These are phyloP conservation scores for Ramaria sp. DNA, from an alignment of 768 basidiomycete species.

Conservation along the genomic window DNA sequence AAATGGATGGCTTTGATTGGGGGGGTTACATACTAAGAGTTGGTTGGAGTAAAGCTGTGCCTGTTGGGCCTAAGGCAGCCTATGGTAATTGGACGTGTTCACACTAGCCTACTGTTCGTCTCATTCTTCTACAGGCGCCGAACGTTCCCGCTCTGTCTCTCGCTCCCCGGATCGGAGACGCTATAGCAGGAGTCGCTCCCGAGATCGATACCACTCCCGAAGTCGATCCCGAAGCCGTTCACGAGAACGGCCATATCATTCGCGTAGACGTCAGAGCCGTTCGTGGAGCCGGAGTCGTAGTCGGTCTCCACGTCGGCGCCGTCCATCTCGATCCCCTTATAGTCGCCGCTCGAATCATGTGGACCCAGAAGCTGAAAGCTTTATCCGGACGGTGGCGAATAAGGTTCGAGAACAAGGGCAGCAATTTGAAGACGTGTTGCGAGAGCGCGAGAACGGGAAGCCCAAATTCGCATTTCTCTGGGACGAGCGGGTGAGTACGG, in stretches of 20 bases:
- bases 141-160: slow-evolving; percentile 25
- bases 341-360: slow-evolving; percentile 37
- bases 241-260: slow-evolving; percentile 15
- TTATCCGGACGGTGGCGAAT: slow-evolving; percentile 78
- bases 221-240: slow-evolving; percentile 46
- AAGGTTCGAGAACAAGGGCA: slow-evolving; percentile 75
- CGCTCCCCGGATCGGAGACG: slow-evolving; percentile 23
- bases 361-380: slow-evolving; percentile 67
- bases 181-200: slow-evolving; percentile 20
- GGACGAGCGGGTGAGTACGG: slow-evolving; percentile 28
- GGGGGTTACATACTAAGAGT: slow-evolving; percentile 79
- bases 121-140: slow-evolving; percentile 22
- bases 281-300: slow-evolving; percentile 11
- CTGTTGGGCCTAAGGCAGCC: slow-evolving; percentile 60
- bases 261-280: slow-evolving; percentile 25
- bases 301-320: slow-evolving; percentile 26
- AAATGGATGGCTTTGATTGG: slow-evolving; percentile 93
- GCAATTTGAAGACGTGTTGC: slow-evolving; percentile 65
- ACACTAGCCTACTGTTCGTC: slow-evolving; percentile 18
- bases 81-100: slow-evolving; percentile 45
- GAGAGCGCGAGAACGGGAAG: slow-evolving; percentile 69
- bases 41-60: slow-evolving; percentile 96
- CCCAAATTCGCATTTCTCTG: slow-evolving; percentile 72
- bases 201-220: slow-evolving; percentile 34
- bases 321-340: slow-evolving; percentile 22